Conservation (phyloP, 768 basidiomycete species). For the Imleria badia region DNA sequence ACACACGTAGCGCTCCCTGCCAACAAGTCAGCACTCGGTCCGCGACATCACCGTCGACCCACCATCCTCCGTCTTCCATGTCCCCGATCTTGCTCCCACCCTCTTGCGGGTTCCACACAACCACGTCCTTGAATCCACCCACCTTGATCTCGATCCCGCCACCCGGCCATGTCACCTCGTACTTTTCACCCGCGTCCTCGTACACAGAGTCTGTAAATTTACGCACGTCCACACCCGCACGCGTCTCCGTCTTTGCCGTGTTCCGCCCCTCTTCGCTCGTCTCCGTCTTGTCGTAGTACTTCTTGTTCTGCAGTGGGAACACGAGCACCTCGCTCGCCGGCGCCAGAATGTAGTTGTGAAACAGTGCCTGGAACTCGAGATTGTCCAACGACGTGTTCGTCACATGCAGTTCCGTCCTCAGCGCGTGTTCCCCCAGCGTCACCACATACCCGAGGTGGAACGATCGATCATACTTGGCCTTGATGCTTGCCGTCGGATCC, state of each 20-base stretch:
- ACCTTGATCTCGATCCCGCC: conserved; percentile 55
- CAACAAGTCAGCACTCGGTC: background rate
- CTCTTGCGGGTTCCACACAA: conserved; percentile 93
- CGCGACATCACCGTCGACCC: background rate
- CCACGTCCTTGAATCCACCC: conserved; percentile 69
- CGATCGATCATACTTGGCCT: conserved; percentile 53
- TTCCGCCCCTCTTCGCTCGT: conserved; percentile 47
- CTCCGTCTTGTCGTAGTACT: conserved; percentile 83
- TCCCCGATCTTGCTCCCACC: conserved; percentile 75
- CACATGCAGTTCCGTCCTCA: conserved; percentile 81
- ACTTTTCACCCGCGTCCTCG: conserved; percentile 55
- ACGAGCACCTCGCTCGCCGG: conserved; percentile 60
- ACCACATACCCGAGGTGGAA: conserved; percentile 84
- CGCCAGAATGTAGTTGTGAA: conserved; percentile 86
- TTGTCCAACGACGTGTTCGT: conserved; percentile 57
- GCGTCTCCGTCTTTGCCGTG: conserved; percentile 53
- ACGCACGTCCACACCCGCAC: conserved; percentile 65
- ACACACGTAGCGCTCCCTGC: conserved; percentile 82
- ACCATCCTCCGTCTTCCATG: conserved; percentile 92
- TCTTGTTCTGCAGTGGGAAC: conserved; percentile 59
- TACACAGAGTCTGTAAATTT: conserved; percentile 76
- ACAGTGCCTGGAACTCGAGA: conserved; percentile 87
- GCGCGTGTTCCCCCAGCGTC: conserved; percentile 67
- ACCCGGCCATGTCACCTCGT: conserved; percentile 59
- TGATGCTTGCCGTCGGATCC: conserved; percentile 58